These are phyloP conservation scores for Lactarius evosmus DNA, from an alignment of 768 basidiomycete genomes.

Conservation along the genomic window DNA sequence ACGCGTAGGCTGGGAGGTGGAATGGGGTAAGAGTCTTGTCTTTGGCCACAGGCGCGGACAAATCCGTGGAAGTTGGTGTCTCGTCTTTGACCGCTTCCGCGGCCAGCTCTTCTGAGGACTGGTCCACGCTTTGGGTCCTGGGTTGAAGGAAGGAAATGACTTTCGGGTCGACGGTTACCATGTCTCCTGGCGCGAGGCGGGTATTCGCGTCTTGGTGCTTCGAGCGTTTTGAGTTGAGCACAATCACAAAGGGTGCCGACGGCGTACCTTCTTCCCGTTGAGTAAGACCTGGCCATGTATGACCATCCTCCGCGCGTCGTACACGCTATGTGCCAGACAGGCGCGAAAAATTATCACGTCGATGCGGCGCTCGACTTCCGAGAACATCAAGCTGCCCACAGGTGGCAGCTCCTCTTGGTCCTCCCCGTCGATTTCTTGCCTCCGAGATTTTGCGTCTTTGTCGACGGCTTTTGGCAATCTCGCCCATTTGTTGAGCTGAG, in stretches of 20 bases:
- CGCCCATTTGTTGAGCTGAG: conserved; percentile 55
- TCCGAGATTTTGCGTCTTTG: conserved; percentile 42
- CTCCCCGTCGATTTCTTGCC: conserved; percentile 40
- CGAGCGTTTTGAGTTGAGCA: background rate
- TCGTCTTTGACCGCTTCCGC: conserved; percentile 30
- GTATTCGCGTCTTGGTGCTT: conserved; percentile 85
- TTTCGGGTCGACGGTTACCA: conserved; percentile 83
- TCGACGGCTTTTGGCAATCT: conserved; percentile 44
- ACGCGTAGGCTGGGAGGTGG: conserved; percentile 79
- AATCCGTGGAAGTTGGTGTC: conserved; percentile 14
- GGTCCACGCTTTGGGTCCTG: conserved; percentile 33
- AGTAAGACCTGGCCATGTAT: conserved; percentile 83
- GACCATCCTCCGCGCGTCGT: conserved; percentile 83
- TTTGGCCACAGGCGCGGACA: conserved; percentile 5
- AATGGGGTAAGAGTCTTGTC: conserved; percentile 58
- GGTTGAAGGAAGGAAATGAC: conserved; percentile 68
- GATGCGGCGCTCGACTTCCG: conserved; percentile 90
- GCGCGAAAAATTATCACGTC: conserved; percentile 89
- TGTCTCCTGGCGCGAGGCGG: conserved; percentile 88
- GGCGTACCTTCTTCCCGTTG: conserved; percentile 82
- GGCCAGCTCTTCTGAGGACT: conserved; percentile 22
- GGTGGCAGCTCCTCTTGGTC: conserved; percentile 71
- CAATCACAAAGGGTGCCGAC: background rate
- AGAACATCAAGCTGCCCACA: conserved; percentile 92
- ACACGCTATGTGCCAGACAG: conserved; percentile 86